Evolutionary conservation across 257 asterid genomes (phyloP).

Genomic region (Solanum bulbocastanum): DNA sequence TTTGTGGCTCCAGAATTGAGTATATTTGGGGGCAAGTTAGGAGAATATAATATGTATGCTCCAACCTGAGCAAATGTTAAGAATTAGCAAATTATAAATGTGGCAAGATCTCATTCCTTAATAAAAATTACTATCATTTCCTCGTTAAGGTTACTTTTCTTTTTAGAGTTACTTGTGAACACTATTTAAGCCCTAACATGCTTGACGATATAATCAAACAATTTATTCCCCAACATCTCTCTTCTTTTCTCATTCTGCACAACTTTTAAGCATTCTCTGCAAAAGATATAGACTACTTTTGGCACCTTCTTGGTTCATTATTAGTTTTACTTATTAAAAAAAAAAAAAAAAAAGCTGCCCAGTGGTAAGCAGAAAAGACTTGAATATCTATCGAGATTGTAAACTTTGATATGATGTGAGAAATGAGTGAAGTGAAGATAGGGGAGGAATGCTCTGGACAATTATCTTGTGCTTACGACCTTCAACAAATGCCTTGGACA

Average conservation of each 20-base stretch:
- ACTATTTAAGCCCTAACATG: background rate
- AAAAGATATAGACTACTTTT: background rate
- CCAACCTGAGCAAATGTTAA: background rate
- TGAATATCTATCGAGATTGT: background rate
- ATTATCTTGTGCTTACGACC: background rate
- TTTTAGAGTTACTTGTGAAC: background rate
- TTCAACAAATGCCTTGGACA: background rate
- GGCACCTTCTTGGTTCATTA: background rate
- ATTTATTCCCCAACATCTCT: background rate
- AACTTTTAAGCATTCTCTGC: background rate
- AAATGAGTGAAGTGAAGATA: background rate
- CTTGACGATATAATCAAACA: background rate
- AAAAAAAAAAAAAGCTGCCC: background rate
- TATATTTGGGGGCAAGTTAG: background rate
- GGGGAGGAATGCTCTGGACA: background rate
- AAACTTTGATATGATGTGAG: background rate
- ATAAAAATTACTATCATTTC: background rate
- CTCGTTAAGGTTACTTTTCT: background rate
- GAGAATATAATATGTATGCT: background rate
- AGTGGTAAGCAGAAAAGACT: background rate
- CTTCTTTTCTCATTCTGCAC: background rate
- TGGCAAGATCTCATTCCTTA: background rate
- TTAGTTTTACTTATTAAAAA: background rate
- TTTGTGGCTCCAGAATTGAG: background rate
- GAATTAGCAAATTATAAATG: background rate